Base-by-base conservation (phyloP, 1,284 basidiomycete genomes). In the Trichosporon inkin region DNA sequence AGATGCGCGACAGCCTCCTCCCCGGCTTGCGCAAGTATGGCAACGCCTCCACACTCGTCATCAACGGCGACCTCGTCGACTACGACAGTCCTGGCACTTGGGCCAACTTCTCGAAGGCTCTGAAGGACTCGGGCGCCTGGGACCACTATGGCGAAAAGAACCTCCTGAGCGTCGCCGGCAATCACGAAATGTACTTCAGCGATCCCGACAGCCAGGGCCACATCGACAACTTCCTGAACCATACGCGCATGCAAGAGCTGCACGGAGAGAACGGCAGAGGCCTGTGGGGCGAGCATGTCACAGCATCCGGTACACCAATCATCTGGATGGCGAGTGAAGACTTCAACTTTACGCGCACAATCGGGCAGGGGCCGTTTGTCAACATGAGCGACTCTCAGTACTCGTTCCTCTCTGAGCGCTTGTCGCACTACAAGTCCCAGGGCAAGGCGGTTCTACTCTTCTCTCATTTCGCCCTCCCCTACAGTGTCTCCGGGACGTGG, bases 171-270 rank as follows among this genome's bases (percentile, higher is more conserved):
- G 19, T 16, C 8, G 17, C 17, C 19, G 56, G 56, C 28, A 57
- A 57, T 49, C 56, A 57, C 56, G 56, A 57, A 14, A 38, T 52
- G 56, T 49, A 47, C 41, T 36, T 24, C 20, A n/a, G 8, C 17
- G 13, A 14, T 17, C 14, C 14, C 16, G 34, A 37, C 16, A 24
- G 24, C 11, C 10, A 11, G 28, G 19, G n/a, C 13, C 41, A 56
- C 35, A 49, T 49, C 13, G 20, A 36, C 41, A 47, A 49, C 41
- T 56, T 56, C 41, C 35, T 56, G 41, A 37, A 36, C 34, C 5
- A 8, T 20, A 37, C 55, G 8, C 41, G 35, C 20, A 56, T 56
- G 55, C 16, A 19, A 10, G 32, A 44, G 13, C 19, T 24, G 16
- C 32, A 49, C 35, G 55, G 55, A 19, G 40, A 20, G 10, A n/a